These are phyloP conservation scores for Alnus rubra DNA, from an alignment of 306 rosid genomes.

Conservation along the genomic window DNA sequence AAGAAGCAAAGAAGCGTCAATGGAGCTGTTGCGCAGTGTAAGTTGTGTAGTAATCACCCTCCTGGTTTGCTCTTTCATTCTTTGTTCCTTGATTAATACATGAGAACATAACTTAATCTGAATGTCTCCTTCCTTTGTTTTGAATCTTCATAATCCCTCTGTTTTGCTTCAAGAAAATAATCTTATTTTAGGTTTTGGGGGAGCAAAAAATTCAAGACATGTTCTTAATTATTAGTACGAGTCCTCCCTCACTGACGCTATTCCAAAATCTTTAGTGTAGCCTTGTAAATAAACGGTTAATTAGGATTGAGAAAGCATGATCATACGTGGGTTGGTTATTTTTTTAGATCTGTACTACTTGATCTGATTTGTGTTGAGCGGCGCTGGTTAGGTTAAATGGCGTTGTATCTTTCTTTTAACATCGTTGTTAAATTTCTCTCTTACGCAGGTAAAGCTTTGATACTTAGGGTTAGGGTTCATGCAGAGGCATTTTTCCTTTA, in stretches of 20 bases:
- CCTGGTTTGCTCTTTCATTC: neutral
- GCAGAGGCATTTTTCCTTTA: slow-evolving; percentile 8
- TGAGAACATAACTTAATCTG: neutral
- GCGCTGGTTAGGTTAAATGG: neutral
- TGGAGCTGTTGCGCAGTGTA: neutral
- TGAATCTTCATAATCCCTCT: neutral
- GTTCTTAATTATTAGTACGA: neutral
- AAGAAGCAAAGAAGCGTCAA: slow-evolving; percentile 8
- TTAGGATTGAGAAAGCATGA: slow-evolving; percentile 9
- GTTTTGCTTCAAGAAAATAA: neutral
- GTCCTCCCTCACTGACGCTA: neutral
- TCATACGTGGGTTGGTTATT: neutral
- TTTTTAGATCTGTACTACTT: neutral
- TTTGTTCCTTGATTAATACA: neutral
- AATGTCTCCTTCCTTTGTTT: neutral
- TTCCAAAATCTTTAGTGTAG: neutral
- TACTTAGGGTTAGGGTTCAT: slow-evolving; percentile 78
- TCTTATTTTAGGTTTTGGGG: neutral
- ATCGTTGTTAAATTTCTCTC: neutral
- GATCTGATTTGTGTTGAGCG: neutral
- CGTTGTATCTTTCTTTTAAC: neutral
- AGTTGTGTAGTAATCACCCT: neutral
- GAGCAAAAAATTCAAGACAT: neutral
- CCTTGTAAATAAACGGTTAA: neutral
- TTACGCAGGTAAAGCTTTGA: neutral